Evolutionary conservation across 1,284 basidiomycete genomes (phyloP).

Genomic region (Marasmius fiardii): DNA sequence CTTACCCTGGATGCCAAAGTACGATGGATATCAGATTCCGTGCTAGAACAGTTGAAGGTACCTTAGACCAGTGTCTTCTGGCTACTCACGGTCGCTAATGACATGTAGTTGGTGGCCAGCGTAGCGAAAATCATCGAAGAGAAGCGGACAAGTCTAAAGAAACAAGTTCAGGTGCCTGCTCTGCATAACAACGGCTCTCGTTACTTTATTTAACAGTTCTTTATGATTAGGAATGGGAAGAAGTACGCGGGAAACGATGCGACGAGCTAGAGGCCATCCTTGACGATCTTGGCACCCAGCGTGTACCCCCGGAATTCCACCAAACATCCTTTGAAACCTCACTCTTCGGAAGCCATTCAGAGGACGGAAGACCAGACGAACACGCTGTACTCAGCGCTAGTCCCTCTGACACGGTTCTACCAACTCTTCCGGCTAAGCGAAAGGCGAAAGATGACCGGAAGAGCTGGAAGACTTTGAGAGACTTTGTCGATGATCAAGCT

Average conservation of each 20-base stretch:
- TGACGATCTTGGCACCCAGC: constrained; percentile 64
- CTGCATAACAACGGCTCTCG: background rate
- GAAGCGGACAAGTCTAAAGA: constrained; percentile 56
- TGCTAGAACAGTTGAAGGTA: constrained; percentile 73
- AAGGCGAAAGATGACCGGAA: constrained; percentile 41
- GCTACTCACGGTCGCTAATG: background rate
- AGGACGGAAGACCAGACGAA: constrained; percentile 33
- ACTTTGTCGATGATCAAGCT: constrained; percentile 77
- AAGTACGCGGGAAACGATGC: constrained; percentile 50
- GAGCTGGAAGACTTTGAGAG: constrained; percentile 75
- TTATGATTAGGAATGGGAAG: constrained; percentile 65
- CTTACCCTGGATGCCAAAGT: constrained; percentile 75
- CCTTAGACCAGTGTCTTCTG: constrained; percentile 9
- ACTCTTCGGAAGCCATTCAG: constrained; percentile 71
- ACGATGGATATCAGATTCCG: constrained; percentile 68
- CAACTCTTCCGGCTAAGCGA: constrained; percentile 15
- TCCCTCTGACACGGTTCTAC: constrained; percentile 48
- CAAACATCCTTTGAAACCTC: constrained; percentile 63
- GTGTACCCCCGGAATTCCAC: constrained; percentile 75
- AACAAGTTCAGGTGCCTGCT: constrained; percentile 55
- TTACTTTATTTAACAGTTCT: background rate
- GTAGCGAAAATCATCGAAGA: constrained; percentile 72
- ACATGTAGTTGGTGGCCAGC: constrained; percentile 58
- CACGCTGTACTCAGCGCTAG: constrained; percentile 27
- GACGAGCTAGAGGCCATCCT: constrained; percentile 63